Conservation (phyloP, 2,329 filamentous ascomycete genomes). For the Exutisphaerella laricina region DNA sequence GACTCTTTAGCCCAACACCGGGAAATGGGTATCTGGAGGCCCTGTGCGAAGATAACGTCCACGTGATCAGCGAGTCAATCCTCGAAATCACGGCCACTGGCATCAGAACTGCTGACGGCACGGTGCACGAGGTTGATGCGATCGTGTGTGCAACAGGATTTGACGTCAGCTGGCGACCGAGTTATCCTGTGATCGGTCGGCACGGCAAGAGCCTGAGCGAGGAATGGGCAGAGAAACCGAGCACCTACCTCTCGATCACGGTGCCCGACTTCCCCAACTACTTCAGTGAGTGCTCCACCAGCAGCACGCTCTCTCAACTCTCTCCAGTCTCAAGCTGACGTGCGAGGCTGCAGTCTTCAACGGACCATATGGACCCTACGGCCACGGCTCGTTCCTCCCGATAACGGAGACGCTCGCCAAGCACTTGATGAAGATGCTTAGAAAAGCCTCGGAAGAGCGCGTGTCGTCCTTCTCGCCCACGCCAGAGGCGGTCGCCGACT, state of each 20-base stretch:
- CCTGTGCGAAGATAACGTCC: slow-evolving; percentile 42
- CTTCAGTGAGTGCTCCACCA: no score
- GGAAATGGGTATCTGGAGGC: slow-evolving; percentile 49
- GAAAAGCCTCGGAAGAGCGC: slow-evolving; percentile 1
- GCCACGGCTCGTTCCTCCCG: slow-evolving; percentile 29
- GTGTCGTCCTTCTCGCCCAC: slow-evolving; percentile 5
- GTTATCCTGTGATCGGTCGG: slow-evolving; percentile 25
- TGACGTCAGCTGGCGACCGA: slow-evolving; percentile 29
- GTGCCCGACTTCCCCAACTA: slow-evolving; percentile 28
- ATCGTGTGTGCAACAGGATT: slow-evolving; percentile 36
- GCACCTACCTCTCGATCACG: slow-evolving; percentile 30
- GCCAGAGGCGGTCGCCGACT: slow-evolving; percentile 28
- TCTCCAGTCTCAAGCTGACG: no score
- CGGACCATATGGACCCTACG: slow-evolving; percentile 37
- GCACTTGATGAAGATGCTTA: slow-evolving; percentile 7
- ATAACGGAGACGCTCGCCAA: slow-evolving; percentile 6
- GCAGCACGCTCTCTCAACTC: no score
- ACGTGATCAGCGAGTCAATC: slow-evolving; percentile 37
- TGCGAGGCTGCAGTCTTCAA: slow-evolving; percentile 32
- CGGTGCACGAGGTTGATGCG: slow-evolving; percentile 25
- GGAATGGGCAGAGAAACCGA: slow-evolving; percentile 34
- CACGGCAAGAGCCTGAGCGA: slow-evolving; percentile 29
- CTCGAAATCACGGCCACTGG: slow-evolving; percentile 33
- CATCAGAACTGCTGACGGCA: slow-evolving; percentile 35
- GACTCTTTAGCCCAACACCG: no score